Base-by-base conservation (phyloP, 768 basidiomycete species). In the Galerina marginata region DNA sequence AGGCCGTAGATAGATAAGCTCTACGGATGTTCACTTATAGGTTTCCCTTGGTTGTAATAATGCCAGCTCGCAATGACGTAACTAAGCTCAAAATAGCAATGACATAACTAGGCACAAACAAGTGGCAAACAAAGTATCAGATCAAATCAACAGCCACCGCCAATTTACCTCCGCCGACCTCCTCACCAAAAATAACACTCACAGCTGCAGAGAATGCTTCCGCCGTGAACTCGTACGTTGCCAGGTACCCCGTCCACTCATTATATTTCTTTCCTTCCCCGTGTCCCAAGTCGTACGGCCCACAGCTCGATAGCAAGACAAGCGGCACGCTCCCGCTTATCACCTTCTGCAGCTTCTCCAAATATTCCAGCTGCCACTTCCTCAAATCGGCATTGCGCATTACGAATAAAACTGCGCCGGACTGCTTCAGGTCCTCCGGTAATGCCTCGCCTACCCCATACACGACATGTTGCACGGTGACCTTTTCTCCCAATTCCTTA, bases 211-310 rank as follows among this genome's bases (percentile, higher is more conserved):
- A 79, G 61, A 90, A 67, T 6, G 83, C 88, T 0, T 77, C 71
- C 1, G 69, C 63, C 1, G 87, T 89, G 60, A 83, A 86, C 69
- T 90, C 88, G 68, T 85, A 88, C 44, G 83, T 84, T 15, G 77
- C 81, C 3, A 89, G 63, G 38, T 79, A 83, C 23, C 76, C 72
- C 0, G 71, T 70, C 61, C 63, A 67, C 1, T 66, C 67, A 5
- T 65, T 60, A 10, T 72, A 67, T 4, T 43, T 59, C 37, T 71
- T 65, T 9, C 67, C 72, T 12, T 79, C 72, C 14, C 15, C 10
- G 1, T 53, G 29, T 9, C 37, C 52, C 10, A 87, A 58, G 61
- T 90, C 88, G 64, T 90, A 91, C 29, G 89, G 89, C n/a, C 81
- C 83, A 66, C 88, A 88, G 39, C 85, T 88, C 16, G 85, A 80